These are phyloP conservation scores for Gossypium turneri DNA, from an alignment of 345 rosid species.

Conservation along the genomic window DNA sequence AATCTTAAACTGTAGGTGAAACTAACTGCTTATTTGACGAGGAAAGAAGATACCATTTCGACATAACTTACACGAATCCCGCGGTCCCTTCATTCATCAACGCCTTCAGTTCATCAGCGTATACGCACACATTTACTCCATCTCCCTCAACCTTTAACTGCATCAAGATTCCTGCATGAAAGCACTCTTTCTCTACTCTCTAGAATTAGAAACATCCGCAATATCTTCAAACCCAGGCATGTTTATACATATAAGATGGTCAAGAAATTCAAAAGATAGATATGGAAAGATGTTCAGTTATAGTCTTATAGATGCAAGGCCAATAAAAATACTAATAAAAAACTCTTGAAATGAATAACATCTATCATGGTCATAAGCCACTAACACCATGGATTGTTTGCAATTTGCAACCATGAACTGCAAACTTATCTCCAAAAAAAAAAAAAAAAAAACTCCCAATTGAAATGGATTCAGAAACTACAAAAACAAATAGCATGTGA, in stretches of 20 bases:
- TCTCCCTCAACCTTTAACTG: neutral
- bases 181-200: neutral
- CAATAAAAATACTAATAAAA: neutral
- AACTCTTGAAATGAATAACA: neutral
- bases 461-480: slow-evolving; percentile 19
- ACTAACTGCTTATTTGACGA: neutral
- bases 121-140: neutral
- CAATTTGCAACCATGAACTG: slow-evolving; percentile 10
- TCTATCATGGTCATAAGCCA: too few species aligned
- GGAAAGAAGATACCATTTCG: neutral
- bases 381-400: slow-evolving; percentile 5
- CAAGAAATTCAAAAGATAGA: neutral
- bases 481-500: slow-evolving; percentile 2
- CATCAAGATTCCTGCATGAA: neutral
- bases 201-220: neutral
- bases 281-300: neutral
- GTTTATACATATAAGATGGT: neutral
- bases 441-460: neutral
- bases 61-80: neutral
- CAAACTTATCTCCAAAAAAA: neutral
- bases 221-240: neutral
- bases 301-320: neutral
- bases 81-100: neutral
- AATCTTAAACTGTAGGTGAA: neutral
- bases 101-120: neutral